Evolutionary conservation across 352 stramenopile species (phyloP).

Genomic region (Globisporangium splendens): DNA sequence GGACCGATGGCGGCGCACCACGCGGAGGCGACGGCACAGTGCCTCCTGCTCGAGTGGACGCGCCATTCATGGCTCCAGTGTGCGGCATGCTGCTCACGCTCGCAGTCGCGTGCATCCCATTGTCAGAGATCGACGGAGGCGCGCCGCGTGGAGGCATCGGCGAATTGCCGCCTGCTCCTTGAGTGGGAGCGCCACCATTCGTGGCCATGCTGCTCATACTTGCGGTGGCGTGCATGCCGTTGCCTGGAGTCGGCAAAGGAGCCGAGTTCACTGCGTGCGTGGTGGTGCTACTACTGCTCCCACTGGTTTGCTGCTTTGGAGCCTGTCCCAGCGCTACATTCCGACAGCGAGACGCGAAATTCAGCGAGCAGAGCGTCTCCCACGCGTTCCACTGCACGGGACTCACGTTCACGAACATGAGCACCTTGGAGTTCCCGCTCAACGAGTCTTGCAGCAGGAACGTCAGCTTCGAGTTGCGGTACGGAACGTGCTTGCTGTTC

Average conservation of each 20-base stretch:
- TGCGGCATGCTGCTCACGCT: constrained; percentile 29
- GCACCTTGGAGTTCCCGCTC: constrained; percentile 76
- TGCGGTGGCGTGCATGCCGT: constrained; percentile 26
- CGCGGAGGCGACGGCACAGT: constrained; percentile 3
- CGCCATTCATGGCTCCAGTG: constrained; percentile 14
- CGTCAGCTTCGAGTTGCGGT: constrained; percentile 95
- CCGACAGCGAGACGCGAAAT: constrained; percentile 87
- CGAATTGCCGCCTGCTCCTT: neutral
- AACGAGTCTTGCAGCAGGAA: constrained; percentile 85
- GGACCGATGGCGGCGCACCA: constrained; percentile 15
- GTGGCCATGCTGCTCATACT: constrained; percentile 30
- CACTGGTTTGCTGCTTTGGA: constrained; percentile 41
- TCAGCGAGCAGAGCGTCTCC: constrained; percentile 90
- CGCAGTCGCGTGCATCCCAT: constrained; percentile 26
- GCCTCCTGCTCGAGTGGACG: neutral
- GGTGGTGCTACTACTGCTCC: constrained; percentile 13
- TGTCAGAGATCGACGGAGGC: constrained; percentile 8
- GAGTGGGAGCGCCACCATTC: constrained; percentile 11
- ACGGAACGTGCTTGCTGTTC: constrained; percentile 92
- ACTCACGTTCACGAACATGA: constrained; percentile 88
- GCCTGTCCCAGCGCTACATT: constrained; percentile 80
- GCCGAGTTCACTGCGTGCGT: neutral
- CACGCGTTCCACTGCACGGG: constrained; percentile 84
- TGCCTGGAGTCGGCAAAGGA: constrained; percentile 9
- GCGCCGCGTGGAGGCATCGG: constrained; percentile 8